These are phyloP conservation scores for Aspergillus sp. DNA, from an alignment of 2,329 filamentous ascomycete genomes.

Conservation along the genomic window DNA sequence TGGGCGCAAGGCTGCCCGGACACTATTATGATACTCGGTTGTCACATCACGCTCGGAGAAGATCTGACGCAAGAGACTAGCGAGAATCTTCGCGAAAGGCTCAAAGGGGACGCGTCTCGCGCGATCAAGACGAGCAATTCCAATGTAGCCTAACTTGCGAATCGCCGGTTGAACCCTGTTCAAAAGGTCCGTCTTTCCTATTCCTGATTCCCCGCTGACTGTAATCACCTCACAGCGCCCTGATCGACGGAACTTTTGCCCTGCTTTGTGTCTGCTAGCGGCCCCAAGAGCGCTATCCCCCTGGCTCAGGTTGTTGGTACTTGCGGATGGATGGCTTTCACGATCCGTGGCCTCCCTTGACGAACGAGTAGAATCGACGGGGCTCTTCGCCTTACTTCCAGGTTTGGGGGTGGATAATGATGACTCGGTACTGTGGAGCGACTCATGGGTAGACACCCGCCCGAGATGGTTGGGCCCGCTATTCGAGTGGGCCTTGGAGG, in stretches of 20 bases:
- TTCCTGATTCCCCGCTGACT: constrained; percentile 49
- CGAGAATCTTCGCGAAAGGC: constrained; percentile 52
- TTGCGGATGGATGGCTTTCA: constrained; percentile 28
- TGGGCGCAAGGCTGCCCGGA: constrained; percentile 48
- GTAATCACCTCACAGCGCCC: constrained; percentile 54
- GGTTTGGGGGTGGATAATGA: constrained; percentile 25
- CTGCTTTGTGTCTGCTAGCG: constrained; percentile 33
- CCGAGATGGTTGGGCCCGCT: constrained; percentile 20
- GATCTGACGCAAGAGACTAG: constrained; percentile 54
- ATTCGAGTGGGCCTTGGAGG: constrained; percentile 33
- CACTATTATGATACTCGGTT: constrained; percentile 53
- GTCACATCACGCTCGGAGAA: constrained; percentile 57
- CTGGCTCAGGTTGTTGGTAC: constrained; percentile 22
- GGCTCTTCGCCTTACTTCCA: constrained; percentile 26
- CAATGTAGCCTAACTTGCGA: constrained; percentile 53
- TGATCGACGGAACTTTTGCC: constrained; percentile 43
- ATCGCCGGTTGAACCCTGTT: constrained; percentile 51
- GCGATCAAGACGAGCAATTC: constrained; percentile 53
- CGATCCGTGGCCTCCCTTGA: constrained; percentile 31
- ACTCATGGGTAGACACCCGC: constrained; percentile 27
- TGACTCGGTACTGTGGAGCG: constrained; percentile 27
- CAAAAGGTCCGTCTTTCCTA: constrained; percentile 54
- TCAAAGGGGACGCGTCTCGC: constrained; percentile 54
- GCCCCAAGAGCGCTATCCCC: constrained; percentile 22
- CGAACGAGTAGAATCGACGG: constrained; percentile 27